Evolutionary conservation across 208 protist species (phyloP), one percentile per base, ranked within the genome.

Genomic region (Balamuthia mandrillaris): DNA sequence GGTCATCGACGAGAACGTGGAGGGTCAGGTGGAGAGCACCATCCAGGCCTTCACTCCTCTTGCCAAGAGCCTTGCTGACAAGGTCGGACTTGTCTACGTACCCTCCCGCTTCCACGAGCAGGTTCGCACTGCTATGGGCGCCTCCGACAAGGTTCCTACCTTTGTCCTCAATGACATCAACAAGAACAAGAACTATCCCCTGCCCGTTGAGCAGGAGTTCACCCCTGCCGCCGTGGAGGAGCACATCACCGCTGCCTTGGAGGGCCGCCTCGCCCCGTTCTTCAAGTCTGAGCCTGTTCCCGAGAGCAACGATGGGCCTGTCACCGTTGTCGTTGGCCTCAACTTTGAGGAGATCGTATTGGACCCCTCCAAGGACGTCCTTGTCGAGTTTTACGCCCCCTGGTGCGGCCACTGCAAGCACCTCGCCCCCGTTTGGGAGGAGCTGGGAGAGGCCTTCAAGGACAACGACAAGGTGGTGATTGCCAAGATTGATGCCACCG

Each of bases 381-480:
- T 98, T 60, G 94, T 98, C 37, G 93, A 97, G 88, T 98, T 98
- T 83, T 98, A 97, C 89, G 97, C 96, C 31, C 94, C 96, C 65
- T 98, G 97, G 97, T 99, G 97, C 78, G 95, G 95, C 33, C 96
- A 98, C 92, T 99, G 97, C 95, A 94, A 96, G 60, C 88, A 91
- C 74, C 93, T 98, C 86, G 94, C 91, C 84, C 95, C 96, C 61
- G 92, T 92, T 29, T 93, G 88, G 41, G 74, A 87, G 12, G 3
- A 81, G 42, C 42, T 92, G 3, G 88, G 60, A 49, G 75, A 86
- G 12, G 60, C 52, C 33, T 10, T 90, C 0, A 66, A 54, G 24
- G 52, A 27, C 41, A 86, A 27, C 24, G 54, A 81, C 5, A 33
- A 70, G 14, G 29, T 88, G 6, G 74, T 88, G 41, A 92, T 93